Evolutionary conservation across 495 filamentous ascomycete genomes (phyloP), one percentile per base, ranked within the genome.

Genomic region (Neurospora sublineolata): DNA sequence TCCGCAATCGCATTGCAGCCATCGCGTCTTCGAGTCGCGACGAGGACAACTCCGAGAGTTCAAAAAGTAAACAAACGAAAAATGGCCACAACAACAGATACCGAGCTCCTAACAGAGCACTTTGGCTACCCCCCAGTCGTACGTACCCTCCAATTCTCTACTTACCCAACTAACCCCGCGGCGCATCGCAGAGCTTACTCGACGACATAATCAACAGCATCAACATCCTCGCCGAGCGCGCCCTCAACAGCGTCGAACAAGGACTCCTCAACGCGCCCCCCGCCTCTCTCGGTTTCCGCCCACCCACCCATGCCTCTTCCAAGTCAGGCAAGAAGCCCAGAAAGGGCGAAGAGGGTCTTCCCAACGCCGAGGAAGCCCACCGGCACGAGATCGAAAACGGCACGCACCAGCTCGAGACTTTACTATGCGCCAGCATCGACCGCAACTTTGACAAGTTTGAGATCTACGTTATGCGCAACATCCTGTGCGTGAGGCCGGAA

Each of bases 391-490:
- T 99, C 69, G 93, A 96, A 77, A 89, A 92, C 77, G 95, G 95
- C 33, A 86, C 94, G 44, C 94, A 97, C 79, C 90, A 97, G 82
- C 85, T 99, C 27, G 96, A 99, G 79, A 97, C 94, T 4, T 85
- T 99, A n/a, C 87, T 99, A 70, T 97, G 94, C 71, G 89, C 90
- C 72, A 89, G 89, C 78, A 97, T 99, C 77, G 95, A 99, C 82
- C 96, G 95, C 84, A 94, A 92, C 77, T 92, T 99, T 73, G 97
- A 99, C 80, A 92, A 94, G 70, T 97, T 97, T 79, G 95, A 99
- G 76, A 90, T 98, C 37, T 97, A 92, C 80, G 89, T 91, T 36
- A 83, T 99, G 82, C 86, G 95, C 73, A 97, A 97, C 80, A 92
- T 97, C 72, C 83, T 99, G 74, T 90, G 87, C 11, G 88, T 97